Evolutionary conservation across 129 eudicot genomes (phyloP), one percentile per base, ranked within the genome.

Genomic region (Escallonia rubra): DNA sequence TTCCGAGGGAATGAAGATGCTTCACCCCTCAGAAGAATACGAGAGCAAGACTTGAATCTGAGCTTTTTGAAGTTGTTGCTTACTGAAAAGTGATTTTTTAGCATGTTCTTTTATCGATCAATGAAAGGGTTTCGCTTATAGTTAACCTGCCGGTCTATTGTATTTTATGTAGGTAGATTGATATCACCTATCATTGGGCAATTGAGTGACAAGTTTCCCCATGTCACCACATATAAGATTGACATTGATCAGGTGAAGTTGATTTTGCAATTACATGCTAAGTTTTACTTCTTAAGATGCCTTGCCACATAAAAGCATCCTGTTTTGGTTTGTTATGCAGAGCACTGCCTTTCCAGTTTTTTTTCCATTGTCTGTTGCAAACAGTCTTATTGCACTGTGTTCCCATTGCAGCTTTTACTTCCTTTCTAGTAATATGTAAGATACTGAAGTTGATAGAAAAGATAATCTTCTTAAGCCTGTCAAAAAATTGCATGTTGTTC

Each of bases 141-240:
- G 53, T 14, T 44, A 46, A 13, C 43, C 48, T 13, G 57, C 42
- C 42, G 12, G 41, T 63, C 8, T 47, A 5, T 57, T 69, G 42
- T 50, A 66, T 80, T 63, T 63, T 64, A 14, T 57, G 65, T 80
- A 91, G 97, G 97, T 80, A 78, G 79, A 76, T 70, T 91, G 61
- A 66, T 91, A 72, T 85, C 91, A 45, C 96, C 98, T 47, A 54
- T 88, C 13, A 79, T 91, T 70, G 88, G 85, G 67, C 88, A 85
- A 72, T 71, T 91, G 82, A 91, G 84, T 70, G 91, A 88, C 77
- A 81, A 82, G 70, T 91, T 83, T 76, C 85, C 96, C 48, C 80
- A 88, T 71, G 91, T 91, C 59, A 81, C 90, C 43, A 88, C 96
- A 48, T 91, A 88, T 76, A 91, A 91, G 82, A 61, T 91, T 52